Evolutionary conservation across 208 protist genomes (phyloP).

Genomic region (Naegleria lovaniensis): DNA sequence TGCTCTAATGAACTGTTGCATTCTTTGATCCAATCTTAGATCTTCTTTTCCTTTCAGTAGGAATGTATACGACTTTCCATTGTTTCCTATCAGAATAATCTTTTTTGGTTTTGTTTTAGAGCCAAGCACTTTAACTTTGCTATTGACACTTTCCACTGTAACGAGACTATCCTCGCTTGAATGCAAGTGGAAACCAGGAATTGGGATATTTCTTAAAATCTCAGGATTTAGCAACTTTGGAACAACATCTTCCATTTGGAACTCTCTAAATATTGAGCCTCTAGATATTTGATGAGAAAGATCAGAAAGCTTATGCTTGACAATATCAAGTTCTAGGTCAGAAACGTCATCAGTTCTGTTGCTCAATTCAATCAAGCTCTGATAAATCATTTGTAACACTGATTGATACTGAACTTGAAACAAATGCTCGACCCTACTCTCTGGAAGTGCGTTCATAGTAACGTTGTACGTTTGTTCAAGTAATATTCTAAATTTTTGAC

Average conservation of each 20-base stretch:
- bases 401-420: background rate
- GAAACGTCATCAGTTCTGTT: background rate
- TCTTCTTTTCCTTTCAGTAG: slow-evolving; percentile 63
- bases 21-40: slow-evolving; percentile 54
- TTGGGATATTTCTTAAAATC: background rate
- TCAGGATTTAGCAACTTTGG: background rate
- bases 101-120: slow-evolving; percentile 58
- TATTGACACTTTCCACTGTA: background rate
- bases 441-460: background rate
- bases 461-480: background rate
- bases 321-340: background rate
- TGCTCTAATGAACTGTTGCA: slow-evolving; percentile 55
- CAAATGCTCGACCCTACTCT: background rate
- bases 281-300: background rate
- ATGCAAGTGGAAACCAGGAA: background rate
- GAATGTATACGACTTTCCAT: slow-evolving; percentile 46
- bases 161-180: background rate
- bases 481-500: background rate
- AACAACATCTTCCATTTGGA: background rate
- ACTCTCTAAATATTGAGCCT: background rate
- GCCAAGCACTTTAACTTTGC: slow-evolving; percentile 38
- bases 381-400: background rate
- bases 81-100: slow-evolving; percentile 41
- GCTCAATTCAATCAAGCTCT: background rate
- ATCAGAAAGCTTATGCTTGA: background rate